phyloP scores from a whole-genome alignment of 2,329 filamentous ascomycete species.

The Cytospora mali region DNA sequence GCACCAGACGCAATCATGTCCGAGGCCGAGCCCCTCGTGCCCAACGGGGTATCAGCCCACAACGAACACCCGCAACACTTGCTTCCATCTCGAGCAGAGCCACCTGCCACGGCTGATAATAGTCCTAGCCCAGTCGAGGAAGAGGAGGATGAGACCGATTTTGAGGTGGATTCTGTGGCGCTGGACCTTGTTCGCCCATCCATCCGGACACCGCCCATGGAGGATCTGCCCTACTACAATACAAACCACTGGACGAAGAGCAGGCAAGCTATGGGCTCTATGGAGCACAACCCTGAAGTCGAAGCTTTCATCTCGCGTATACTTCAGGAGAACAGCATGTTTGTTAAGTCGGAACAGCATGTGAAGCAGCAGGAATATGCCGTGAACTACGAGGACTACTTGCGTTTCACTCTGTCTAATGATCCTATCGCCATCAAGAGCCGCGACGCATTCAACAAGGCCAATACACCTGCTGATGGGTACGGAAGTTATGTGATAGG shows the following conservation, averaged over 20 bases:
- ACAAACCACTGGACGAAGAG: slow-evolving; percentile 53
- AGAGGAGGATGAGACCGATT: slow-evolving; percentile 57
- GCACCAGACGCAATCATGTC: slow-evolving; percentile 11
- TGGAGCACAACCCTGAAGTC: slow-evolving; percentile 45
- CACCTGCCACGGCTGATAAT: slow-evolving; percentile 37
- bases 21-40: slow-evolving; percentile 15
- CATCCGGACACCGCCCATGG: slow-evolving; percentile 57
- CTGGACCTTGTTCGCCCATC: slow-evolving; percentile 53
- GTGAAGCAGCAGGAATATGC: slow-evolving; percentile 46
- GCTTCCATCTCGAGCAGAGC: slow-evolving; percentile 29
- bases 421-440: slow-evolving; percentile 58
- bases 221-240: slow-evolving; percentile 53
- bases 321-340: slow-evolving; percentile 45
- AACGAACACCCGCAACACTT: slow-evolving; percentile 23
- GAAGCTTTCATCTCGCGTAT: slow-evolving; percentile 50
- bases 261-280: slow-evolving; percentile 45
- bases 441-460: slow-evolving; percentile 54
- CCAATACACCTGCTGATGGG: slow-evolving; percentile 36
- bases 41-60: slow-evolving; percentile 32
- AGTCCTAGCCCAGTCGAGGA: slow-evolving; percentile 54
- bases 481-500: slow-evolving; percentile 36
- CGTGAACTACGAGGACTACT: slow-evolving; percentile 53
- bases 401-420: slow-evolving; percentile 58
- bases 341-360: slow-evolving; percentile 43
- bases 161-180: slow-evolving; percentile 55